Conservation (phyloP, 495 filamentous ascomycete species). For the Penicillium crystallinum region DNA sequence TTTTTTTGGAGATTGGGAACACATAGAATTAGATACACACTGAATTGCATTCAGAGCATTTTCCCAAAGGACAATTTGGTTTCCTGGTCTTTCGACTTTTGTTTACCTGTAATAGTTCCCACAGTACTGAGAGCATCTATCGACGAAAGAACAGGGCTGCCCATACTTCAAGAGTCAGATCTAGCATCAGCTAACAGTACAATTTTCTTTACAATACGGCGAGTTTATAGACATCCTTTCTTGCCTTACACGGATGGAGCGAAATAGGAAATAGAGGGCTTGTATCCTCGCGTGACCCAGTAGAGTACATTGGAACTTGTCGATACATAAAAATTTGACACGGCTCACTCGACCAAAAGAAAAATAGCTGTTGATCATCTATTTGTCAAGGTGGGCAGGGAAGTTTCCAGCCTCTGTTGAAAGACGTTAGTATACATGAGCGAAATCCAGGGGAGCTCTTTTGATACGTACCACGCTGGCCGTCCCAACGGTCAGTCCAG, state of each 20-base stretch:
- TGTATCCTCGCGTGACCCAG: constrained; percentile 34
- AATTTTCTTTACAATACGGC: constrained; percentile 23
- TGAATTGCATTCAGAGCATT: constrained; percentile 19
- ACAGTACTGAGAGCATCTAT: background rate
- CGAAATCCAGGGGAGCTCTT: constrained; percentile 13
- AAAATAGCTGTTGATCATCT: constrained; percentile 20
- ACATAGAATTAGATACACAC: constrained; percentile 26
- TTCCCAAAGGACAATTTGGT: constrained; percentile 10
- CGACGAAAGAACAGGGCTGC: background rate
- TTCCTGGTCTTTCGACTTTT: background rate
- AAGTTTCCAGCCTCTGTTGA: constrained; percentile 82
- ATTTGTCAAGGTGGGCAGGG: constrained; percentile 54
- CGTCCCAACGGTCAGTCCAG: constrained; percentile 96
- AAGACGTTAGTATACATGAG: constrained; percentile 11
- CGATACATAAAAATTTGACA: constrained; percentile 34
- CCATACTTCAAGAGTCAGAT: background rate
- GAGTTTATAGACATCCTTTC: constrained; percentile 34
- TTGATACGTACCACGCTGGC: constrained; percentile 77
- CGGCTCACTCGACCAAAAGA: constrained; percentile 20
- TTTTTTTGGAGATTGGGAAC: constrained; percentile 5
- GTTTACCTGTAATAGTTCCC: background rate
- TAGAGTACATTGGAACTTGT: constrained; percentile 44
- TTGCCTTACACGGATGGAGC: constrained; percentile 12
- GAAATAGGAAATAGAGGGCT: constrained; percentile 20
- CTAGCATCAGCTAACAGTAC: constrained; percentile 1